These are phyloP conservation scores for Aspergillus ruber DNA, from an alignment of 2,329 filamentous ascomycete species.

Conservation along the genomic window DNA sequence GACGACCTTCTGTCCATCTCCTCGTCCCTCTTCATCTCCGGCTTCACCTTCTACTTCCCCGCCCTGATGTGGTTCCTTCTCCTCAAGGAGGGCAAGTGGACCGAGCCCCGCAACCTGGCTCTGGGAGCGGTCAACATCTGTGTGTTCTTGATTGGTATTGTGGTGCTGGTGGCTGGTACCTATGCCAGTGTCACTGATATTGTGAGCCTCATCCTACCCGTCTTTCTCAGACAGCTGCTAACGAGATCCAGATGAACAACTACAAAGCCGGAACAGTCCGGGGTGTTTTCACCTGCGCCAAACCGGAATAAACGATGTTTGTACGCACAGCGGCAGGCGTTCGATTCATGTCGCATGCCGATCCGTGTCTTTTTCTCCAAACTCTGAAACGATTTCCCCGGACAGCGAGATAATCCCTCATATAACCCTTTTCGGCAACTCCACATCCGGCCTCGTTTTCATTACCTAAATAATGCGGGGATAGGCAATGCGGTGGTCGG, in stretches of 20 bases:
- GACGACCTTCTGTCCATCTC: slow-evolving; percentile 50
- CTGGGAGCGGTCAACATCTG: slow-evolving; percentile 58
- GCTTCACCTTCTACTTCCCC: slow-evolving; percentile 73
- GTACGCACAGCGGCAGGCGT: no score
- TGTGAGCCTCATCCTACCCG: slow-evolving; percentile 19
- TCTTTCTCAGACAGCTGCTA: slow-evolving; percentile 2
- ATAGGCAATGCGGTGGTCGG: no score
- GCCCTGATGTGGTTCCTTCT: slow-evolving; percentile 37
- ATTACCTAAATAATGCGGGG: no score
- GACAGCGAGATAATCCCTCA: no score
- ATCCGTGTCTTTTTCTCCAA: no score
- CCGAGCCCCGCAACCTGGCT: slow-evolving; percentile 41
- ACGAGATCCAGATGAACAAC: slow-evolving; percentile 47
- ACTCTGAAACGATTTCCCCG: no score
- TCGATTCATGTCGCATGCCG: no score
- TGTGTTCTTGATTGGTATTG: slow-evolving; percentile 63
- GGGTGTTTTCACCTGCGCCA: slow-evolving; percentile 62
- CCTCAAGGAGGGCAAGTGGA: slow-evolving; percentile 21
- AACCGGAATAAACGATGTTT: slow-evolving; percentile 2
- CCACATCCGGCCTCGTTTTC: no score
- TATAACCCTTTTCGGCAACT: no score
- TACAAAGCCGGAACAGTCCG: slow-evolving; percentile 59
- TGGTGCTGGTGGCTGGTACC: slow-evolving; percentile 71
- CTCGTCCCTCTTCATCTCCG: slow-evolving; percentile 70
- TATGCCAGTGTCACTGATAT: slow-evolving; percentile 53